Evolutionary conservation across 768 basidiomycete species (phyloP).

Genomic region (Suillus subaureus): DNA sequence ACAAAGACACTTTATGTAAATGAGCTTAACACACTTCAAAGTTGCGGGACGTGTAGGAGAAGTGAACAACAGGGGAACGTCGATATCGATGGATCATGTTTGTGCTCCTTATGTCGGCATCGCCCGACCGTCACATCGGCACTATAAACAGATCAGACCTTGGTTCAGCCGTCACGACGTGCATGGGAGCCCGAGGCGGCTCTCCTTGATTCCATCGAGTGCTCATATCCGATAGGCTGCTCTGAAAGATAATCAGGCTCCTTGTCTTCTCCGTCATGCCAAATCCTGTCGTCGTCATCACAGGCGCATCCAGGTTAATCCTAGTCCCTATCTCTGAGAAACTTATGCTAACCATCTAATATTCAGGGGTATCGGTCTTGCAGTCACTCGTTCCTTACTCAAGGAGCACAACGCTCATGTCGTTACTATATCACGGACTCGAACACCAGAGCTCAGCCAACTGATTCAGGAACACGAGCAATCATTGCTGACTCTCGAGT

Average conservation of each 20-base stretch:
- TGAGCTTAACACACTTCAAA: not conserved
- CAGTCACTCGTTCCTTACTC: slow-evolving; percentile 69
- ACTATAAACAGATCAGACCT: not conserved
- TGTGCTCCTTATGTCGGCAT: too few relatives aligned
- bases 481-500: slow-evolving; percentile 56
- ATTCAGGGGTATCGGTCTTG: slow-evolving; percentile 75
- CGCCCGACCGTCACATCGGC: too few relatives aligned
- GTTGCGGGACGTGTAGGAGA: not conserved
- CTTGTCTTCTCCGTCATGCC: slow-evolving; percentile 18
- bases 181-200: slow-evolving; percentile 1
- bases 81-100: too few relatives aligned
- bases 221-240: too few relatives aligned
- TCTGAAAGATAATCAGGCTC: not conserved
- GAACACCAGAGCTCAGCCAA: slow-evolving; percentile 61
- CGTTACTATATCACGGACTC: slow-evolving; percentile 73
- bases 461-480: slow-evolving; percentile 43
- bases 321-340: slow-evolving; percentile 4
- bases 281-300: slow-evolving; percentile 71
- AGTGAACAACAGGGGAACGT: not conserved
- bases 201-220: not conserved
- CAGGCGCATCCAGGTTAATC: slow-evolving; percentile 79
- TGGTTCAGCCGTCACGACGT: not conserved
- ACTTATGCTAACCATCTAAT: slow-evolving; percentile 9
- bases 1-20: not conserved
- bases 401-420: slow-evolving; percentile 65